Evolutionary conservation across 331 rosid genomes (phyloP), one percentile per base, ranked within the genome.

Genomic region (Arachis monticola): DNA sequence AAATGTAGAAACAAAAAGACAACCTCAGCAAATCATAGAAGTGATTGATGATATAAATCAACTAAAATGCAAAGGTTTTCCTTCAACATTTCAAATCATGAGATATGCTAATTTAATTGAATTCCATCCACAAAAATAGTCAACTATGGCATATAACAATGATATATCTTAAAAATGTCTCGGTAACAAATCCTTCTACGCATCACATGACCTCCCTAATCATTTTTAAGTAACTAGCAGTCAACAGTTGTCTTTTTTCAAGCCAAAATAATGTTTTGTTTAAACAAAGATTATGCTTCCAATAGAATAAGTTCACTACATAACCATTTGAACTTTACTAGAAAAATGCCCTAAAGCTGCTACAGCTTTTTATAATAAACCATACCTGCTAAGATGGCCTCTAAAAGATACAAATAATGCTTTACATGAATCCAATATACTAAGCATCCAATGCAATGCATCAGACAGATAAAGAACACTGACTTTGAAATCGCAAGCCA

Each of bases 1-100:
- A 82, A 86, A 86, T 80, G 50, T 57, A 69, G 42, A 73, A 9
- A 81, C 1, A 60, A 68, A 13, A 79, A 79, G 7, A 62, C n/a
- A 2, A 69, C 14, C 40, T 38, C 14, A 71, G 85, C 64, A 80
- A 73, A 73, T 60, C 56, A 62, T 35, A 45, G 79, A 66, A 52
- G 17, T 40, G 57, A 35, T 79, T 50, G 14, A 71, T 9, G 73
- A 59, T 10, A 38, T 31, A 62, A 12, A 60, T 50, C 2, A 55
- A 64, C 11, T 12, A 70, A 60, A 69, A 64, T 27, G 57, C 83
- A 61, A 55, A 27, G 52, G 7, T 3, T 46, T 35, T 70, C 48
- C 35, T 75, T 46, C 40, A 67, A 35, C 56, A 63, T 17, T 17
- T 53, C 77, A 74, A 74, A 40, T 42, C 14, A 53, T 13, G 31